Base-by-base conservation (phyloP, 805 yeast genomes). In the Cyberlindnera lachancei region DNA sequence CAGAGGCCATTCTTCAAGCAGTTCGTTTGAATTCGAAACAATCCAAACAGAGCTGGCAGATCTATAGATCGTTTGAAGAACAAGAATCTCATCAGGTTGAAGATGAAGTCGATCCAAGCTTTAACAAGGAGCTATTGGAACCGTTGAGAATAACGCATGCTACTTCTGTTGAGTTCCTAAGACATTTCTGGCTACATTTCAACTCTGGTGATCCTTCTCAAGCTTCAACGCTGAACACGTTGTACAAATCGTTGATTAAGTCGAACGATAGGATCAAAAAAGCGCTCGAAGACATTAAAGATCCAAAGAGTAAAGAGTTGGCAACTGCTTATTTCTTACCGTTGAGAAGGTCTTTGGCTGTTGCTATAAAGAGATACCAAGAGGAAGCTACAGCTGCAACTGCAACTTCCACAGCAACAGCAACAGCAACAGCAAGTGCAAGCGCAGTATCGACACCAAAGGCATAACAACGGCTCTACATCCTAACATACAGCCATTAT, bases 171-270 rank as follows among this genome's bases (percentile, higher is more conserved):
- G 94, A 82, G 52, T 83, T 82, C 50, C 55, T 83, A 25, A 70
- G 75, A 36, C 94, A 82, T 52, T 83, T 81, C 52, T 83, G 88
- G 81, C 50, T 67, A 1, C 78, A 75, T 49, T 72, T 72, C 44
- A 70, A 68, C 38, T 64, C 70, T 31, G 66, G 70, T 25, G 65
- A 63, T 34, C 56, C 67, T 2, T 53, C 67, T 24, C 68, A 68
- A 31, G 71, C 70, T 0, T 37, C 40, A 2, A 46, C 58, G 7
- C 52, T 75, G 20, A 62, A 66, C 32, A 68, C 63, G 30, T 56
- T 77, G 18, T 73, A 66, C 34, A 56, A 59, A 25, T 70, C 78
- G 32, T 46, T 73, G 7, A 50, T 56, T 9, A 75, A 74, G 41
- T 68, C 75, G 21, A 42, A 64, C 7, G 64, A 58, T 17, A 45